Evolutionary conservation across 495 filamentous ascomycete genomes (phyloP), one percentile per base, ranked within the genome.

Genomic region (Penicillium lividum): DNA sequence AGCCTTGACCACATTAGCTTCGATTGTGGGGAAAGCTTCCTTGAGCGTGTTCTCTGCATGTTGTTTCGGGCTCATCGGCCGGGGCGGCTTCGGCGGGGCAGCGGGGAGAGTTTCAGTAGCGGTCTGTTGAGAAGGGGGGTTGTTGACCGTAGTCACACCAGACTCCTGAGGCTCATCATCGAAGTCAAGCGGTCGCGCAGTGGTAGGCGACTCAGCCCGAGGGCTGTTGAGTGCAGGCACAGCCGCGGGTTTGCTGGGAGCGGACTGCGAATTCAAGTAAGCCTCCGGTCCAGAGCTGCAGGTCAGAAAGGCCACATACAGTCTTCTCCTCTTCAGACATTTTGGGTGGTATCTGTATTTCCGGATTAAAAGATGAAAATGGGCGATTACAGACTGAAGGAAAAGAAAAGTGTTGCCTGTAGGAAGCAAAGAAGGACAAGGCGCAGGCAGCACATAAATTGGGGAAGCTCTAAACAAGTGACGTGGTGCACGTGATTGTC

Each of bases 1-100:
- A 15, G 94, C 94, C 73, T 88, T 95, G 66, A 98, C 83, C 18
- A 99, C 92, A 25, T 83, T 67, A 11, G 77, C 70, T 51, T 99
- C 94, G 61, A 98, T 87, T 53, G 75, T 78, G 3, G 94, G 94
- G 68, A 99, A 99, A 1, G 93, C 95, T 72, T 99, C 94, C 66
- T 89, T 90, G 33, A 98, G 82, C 25, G 91, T 98, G 63, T 85
- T 86, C 72, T 93, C 89, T 25, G 91, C 91, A 74, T 93, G 86
- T 69, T 94, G 86, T 57, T 86, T 82, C 58, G 91, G 87, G 65
- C 82, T 89, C 67, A 91, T 62, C 34, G 93, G 94, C 40, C 94
- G 87, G 18, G 93, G 94, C 22, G 93, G 94, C 75, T 97, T 96
- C 43, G 89, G 82, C 52, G 92, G 93, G 58, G 90, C 67, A 45